Percentiles rank a stretch among this genome's conserved stretches.
Conservation (phyloP, 2,329 filamentous ascomycete species). For the Cercospora beticola region DNA sequence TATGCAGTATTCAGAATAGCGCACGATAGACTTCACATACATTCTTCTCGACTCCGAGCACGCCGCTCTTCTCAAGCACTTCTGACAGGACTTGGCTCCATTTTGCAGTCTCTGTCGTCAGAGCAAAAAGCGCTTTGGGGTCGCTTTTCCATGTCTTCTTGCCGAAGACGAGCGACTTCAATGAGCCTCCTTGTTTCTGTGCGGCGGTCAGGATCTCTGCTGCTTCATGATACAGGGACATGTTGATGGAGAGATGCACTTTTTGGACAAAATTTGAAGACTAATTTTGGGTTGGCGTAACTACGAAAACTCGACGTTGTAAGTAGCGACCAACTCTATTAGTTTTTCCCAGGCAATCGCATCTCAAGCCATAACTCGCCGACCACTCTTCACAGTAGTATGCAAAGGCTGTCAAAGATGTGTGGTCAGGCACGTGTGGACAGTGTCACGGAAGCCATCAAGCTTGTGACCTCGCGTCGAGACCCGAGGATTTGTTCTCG, state of each 20-base stretch:
- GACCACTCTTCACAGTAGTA: too few relatives aligned
- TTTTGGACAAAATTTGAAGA: background rate
- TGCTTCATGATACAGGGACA: conserved; percentile 96
- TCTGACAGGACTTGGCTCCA: conserved; percentile 86
- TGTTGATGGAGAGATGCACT: conserved; percentile 42
- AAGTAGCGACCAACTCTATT: background rate
- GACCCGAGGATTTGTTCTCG: background rate
- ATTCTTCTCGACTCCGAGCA: conserved; percentile 81
- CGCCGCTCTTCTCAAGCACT: conserved; percentile 76
- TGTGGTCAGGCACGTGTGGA: background rate
- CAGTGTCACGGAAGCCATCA: background rate
- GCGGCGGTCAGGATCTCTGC: conserved; percentile 68
- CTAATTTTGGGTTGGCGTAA: background rate
- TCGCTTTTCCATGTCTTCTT: conserved; percentile 73
- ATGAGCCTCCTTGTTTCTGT: conserved; percentile 69
- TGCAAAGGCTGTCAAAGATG: background rate
- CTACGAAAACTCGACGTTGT: background rate
- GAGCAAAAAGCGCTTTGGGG: conserved; percentile 79
- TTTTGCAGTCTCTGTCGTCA: conserved; percentile 84
- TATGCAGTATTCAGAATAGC: background rate
- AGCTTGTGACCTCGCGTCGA: background rate
- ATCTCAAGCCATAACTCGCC: too few relatives aligned
- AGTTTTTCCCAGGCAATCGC: background rate
- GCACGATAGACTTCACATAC: conserved; percentile 47
- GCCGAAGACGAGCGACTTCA: conserved; percentile 81